Evolutionary conservation across 495 filamentous ascomycete species (phyloP).

Genomic region (Astrocystis sublimbata): DNA sequence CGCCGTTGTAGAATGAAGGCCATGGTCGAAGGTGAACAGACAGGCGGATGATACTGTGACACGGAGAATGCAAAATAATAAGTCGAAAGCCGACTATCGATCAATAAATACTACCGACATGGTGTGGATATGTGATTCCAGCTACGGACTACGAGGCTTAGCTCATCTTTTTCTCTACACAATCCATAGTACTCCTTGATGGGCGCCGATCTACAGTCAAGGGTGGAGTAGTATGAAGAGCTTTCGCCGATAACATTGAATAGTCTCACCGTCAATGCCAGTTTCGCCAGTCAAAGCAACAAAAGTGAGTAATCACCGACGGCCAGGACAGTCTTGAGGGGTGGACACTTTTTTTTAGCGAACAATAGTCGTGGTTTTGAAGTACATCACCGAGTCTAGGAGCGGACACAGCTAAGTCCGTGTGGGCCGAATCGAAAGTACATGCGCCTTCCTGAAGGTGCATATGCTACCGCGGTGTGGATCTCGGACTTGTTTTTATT

Average conservation of each 20-base stretch:
- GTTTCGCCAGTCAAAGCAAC: not conserved
- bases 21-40: not conserved
- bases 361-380: not conserved
- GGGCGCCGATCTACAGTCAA: not conserved
- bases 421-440: not conserved
- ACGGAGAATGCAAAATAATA: not conserved
- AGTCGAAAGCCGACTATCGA: not conserved
- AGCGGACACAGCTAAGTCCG: conserved; percentile 7
- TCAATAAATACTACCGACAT: not conserved
- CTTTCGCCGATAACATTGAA: not conserved
- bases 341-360: not conserved
- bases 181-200: not conserved
- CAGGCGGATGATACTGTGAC: not conserved
- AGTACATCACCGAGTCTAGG: conserved; percentile 4
- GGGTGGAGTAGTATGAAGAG: not conserved
- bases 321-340: not conserved
- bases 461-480: not conserved
- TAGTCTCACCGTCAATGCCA: not conserved
- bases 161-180: not conserved
- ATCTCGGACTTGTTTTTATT: not conserved
- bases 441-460: not conserved
- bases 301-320: not conserved
- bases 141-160: not conserved
- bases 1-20: conserved; percentile 9
- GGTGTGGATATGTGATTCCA: not conserved